phyloP scores from a whole-genome alignment of 495 filamentous ascomycete genomes.

The Aspergillus asperescens region DNA sequence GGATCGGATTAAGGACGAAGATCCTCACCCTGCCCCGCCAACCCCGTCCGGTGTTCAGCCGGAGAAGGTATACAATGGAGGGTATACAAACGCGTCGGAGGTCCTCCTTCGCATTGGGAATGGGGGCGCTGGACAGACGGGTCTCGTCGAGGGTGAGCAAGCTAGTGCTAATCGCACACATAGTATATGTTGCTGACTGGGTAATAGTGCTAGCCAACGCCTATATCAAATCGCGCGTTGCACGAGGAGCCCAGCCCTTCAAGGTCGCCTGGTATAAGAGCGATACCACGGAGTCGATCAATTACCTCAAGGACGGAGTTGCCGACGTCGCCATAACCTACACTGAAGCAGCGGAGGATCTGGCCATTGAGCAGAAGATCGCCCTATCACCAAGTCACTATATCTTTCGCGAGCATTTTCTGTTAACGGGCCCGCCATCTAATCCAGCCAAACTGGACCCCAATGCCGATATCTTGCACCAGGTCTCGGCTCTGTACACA shows the following conservation, averaged over 20 bases:
- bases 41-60: background rate
- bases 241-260: conserved; percentile 28
- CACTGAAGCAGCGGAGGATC: conserved; percentile 31
- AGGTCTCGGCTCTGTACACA: conserved; percentile 29
- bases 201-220: conserved; percentile 31
- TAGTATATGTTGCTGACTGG: background rate
- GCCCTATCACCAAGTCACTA: conserved; percentile 25
- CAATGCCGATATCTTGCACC: conserved; percentile 20
- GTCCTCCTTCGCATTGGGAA: conserved; percentile 8
- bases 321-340: conserved; percentile 43
- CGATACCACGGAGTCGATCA: conserved; percentile 40
- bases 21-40: background rate
- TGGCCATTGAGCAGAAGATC: conserved; percentile 32
- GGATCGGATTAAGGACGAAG: background rate
- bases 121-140: conserved; percentile 8
- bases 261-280: conserved; percentile 35
- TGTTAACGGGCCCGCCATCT: conserved; percentile 29
- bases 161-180: background rate
- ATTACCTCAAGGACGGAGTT: conserved; percentile 29
- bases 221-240: conserved; percentile 27
- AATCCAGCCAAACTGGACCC: conserved; percentile 28
- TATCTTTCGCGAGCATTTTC: conserved; percentile 37
- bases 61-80: background rate
- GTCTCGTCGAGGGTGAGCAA: conserved; percentile 1
- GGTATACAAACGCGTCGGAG: background rate